Conservation (phyloP, 2,329 filamentous ascomycete genomes). For the Lachnellula cervina region DNA sequence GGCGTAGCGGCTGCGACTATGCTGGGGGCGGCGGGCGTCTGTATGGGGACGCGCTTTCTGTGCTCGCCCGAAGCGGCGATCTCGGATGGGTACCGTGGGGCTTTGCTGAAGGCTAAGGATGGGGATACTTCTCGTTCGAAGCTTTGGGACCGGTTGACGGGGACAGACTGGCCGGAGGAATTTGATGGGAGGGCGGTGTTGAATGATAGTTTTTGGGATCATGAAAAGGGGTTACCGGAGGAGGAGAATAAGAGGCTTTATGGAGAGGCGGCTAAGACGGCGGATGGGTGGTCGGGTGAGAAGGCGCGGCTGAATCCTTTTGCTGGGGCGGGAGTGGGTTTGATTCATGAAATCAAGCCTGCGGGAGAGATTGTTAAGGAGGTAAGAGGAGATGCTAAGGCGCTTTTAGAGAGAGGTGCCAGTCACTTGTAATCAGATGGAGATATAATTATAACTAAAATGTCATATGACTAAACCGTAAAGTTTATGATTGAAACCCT, state of each 20-base stretch:
- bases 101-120: slow-evolving; percentile 42
- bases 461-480: neutral
- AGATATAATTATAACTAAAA: neutral
- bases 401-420: neutral
- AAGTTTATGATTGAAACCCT: neutral
- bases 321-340: slow-evolving; percentile 56
- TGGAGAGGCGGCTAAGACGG: slow-evolving; percentile 40
- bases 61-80: slow-evolving; percentile 42
- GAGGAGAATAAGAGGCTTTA: slow-evolving; percentile 40
- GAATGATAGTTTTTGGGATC: slow-evolving; percentile 48
- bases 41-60: slow-evolving; percentile 48
- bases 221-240: slow-evolving; percentile 33
- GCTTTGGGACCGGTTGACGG: slow-evolving; percentile 48
- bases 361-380: slow-evolving; percentile 50
- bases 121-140: slow-evolving; percentile 47
- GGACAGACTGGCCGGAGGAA: slow-evolving; percentile 50
- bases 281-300: slow-evolving; percentile 48
- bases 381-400: slow-evolving; percentile 11
- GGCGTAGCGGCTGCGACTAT: slow-evolving; percentile 33
- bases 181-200: slow-evolving; percentile 56
- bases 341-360: slow-evolving; percentile 45
- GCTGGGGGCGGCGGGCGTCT: slow-evolving; percentile 38
- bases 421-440: neutral
- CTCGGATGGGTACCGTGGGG: slow-evolving; percentile 41
- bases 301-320: slow-evolving; percentile 55